Base-by-base conservation (phyloP, 331 rosid species). In the Arachis monticola region DNA sequence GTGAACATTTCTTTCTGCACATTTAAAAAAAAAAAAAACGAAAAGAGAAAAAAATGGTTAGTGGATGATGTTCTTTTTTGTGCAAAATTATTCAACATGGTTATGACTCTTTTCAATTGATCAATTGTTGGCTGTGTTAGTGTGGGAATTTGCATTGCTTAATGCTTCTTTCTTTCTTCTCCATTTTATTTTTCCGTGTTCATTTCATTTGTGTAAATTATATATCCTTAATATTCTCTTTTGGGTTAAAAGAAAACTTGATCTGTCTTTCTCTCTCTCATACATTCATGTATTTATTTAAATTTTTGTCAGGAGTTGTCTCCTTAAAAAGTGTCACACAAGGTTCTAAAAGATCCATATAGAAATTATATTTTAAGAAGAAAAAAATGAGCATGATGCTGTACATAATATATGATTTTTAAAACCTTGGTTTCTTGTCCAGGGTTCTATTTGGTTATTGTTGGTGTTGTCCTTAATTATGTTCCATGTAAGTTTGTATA, bases 321-420 rank as follows among this genome's bases (percentile, higher is more conserved):
- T 82, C 75, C 80, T 47, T 52, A 45, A 35, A 14, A 79, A 76
- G 58, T 77, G 60, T 79, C 70, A 59, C 58, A 35, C 45, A 38
- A 30, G 77, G 77, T 46, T 76, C 65, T 58, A 44, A 83, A 80
- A 80, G 64, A 77, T 66, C 80, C 68, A 38, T 64, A 48, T 70
- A 47, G n/a, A 3, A 9, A 50, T 61, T 60, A 44, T 50, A 31
- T 17, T 46, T 11, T 35, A 13, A 42, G 27, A 22, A 22, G 40
- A 35, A 35, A 35, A 35, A 2, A 35, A 3, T 2, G 40, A 55
- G 70, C 66, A 10, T 79, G 46, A 52, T 64, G 62, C 10, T 17
- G 9, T 5, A 27, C 5, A 63, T 8, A 35, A 22, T 22, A 22
- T 22, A 22, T 22, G 27, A 22, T 22, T 30, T 42, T 67, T 78